Evolutionary conservation across 2,329 filamentous ascomycete genomes (phyloP).

Genomic region (Verticillium longisporum): DNA sequence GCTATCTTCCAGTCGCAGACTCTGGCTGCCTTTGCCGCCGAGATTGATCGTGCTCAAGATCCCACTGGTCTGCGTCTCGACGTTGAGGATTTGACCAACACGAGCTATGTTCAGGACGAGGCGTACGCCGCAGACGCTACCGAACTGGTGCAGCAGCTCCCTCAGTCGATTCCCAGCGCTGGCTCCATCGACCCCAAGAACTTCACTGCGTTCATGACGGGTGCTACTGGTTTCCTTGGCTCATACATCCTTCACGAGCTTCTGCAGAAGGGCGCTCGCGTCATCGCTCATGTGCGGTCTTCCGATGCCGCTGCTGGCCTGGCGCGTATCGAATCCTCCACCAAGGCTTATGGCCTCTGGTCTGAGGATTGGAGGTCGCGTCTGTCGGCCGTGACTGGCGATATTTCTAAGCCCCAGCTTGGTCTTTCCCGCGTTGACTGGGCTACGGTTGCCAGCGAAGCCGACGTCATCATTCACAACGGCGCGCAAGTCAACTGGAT

Average conservation of each 20-base stretch:
- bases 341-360: constrained; percentile 77
- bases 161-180: constrained; percentile 21
- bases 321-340: constrained; percentile 59
- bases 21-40: constrained; percentile 36
- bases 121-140: constrained; percentile 47
- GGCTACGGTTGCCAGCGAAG: constrained; percentile 56
- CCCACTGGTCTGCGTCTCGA: constrained; percentile 21
- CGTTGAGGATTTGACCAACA: constrained; percentile 19
- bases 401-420: constrained; percentile 65
- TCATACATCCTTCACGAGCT: constrained; percentile 73
- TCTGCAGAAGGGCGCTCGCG: constrained; percentile 54
- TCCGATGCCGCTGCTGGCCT: constrained; percentile 54
- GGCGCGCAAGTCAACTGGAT: constrained; percentile 81
- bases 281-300: constrained; percentile 61
- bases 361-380: constrained; percentile 57
- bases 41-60: constrained; percentile 38
- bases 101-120: constrained; percentile 17
- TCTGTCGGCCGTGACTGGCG: constrained; percentile 64
- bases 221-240: constrained; percentile 85
- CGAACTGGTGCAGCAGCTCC: constrained; percentile 42
- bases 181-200: constrained; percentile 19
- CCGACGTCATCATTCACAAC: constrained; percentile 75
- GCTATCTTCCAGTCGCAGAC: constrained; percentile 61
- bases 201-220: constrained; percentile 71
- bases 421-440: constrained; percentile 63